phyloP scores from a whole-genome alignment of 139 green algal species.

The Closterium sp. region DNA sequence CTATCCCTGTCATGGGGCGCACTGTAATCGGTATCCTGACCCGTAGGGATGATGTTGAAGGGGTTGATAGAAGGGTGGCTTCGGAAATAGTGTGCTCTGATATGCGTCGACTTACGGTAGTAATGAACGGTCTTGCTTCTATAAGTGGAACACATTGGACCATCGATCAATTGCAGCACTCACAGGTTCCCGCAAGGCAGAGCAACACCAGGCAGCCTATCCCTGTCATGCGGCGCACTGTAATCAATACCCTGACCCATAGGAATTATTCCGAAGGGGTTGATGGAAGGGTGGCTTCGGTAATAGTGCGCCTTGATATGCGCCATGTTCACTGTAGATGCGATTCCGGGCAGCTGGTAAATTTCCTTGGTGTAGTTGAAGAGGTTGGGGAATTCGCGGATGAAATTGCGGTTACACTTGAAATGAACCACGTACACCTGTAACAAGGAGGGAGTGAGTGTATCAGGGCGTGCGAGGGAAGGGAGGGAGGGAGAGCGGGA shows the following conservation, averaged over 20 bases:
- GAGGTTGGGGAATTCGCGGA: slow-evolving; percentile 77
- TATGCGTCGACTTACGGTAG: slow-evolving; percentile 60
- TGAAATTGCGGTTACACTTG: slow-evolving; percentile 86
- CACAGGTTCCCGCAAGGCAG: not conserved
- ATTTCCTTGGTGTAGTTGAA: slow-evolving; percentile 73
- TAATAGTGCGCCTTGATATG: slow-evolving; percentile 82
- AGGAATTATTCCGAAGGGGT: slow-evolving; percentile 52
- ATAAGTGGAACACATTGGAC: no score
- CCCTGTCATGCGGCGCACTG: slow-evolving; percentile 42
- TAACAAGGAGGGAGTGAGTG: no score
- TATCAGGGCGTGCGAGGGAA: not conserved
- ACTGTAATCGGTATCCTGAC: slow-evolving; percentile 39
- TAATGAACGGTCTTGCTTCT: no score
- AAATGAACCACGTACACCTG: slow-evolving; percentile 89
- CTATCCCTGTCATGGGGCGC: slow-evolving; percentile 45
- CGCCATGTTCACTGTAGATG: slow-evolving; percentile 73
- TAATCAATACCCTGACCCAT: slow-evolving; percentile 46
- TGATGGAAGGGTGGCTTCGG: slow-evolving; percentile 53
- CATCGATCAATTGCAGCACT: no score
- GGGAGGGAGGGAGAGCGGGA: no score
- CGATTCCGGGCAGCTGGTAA: slow-evolving; percentile 74
- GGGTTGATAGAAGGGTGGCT: slow-evolving; percentile 55
- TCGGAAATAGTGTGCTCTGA: slow-evolving; percentile 69
- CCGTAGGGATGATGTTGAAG: slow-evolving; percentile 48
- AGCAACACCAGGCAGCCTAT: not conserved